Conservation (phyloP, 2,329 filamentous ascomycete genomes). For the Talaromyces marneffei region DNA sequence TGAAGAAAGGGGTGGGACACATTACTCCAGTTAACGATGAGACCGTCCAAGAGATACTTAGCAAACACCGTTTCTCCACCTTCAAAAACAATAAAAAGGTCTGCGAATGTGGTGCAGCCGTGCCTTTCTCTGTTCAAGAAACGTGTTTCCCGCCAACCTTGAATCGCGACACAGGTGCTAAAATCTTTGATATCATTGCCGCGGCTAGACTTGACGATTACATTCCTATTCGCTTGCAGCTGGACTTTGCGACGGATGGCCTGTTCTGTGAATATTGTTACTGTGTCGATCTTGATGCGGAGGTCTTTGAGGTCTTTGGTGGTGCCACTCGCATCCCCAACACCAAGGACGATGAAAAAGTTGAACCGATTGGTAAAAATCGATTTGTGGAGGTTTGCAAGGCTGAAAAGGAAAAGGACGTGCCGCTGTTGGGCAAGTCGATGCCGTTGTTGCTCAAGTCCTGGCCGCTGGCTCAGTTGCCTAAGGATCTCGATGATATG, state of each 20-base stretch:
- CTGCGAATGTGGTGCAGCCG: constrained; percentile 1
- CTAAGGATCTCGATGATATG: constrained; percentile 3
- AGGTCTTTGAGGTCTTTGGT: constrained; percentile 14
- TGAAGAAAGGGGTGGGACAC: constrained; percentile 19
- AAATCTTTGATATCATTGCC: constrained; percentile 18
- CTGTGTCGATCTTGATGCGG: constrained; percentile 22
- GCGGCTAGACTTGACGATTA: constrained; percentile 14
- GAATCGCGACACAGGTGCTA: constrained; percentile 16
- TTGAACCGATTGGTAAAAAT: background rate
- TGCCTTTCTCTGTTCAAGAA: background rate
- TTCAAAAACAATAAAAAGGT: background rate
- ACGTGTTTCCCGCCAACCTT: constrained; percentile 15
- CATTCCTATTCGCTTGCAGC: constrained; percentile 13
- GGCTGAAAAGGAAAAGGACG: background rate
- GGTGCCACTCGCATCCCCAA: background rate
- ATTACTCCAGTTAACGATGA: constrained; percentile 15
- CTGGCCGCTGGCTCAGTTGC: background rate
- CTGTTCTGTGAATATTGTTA: constrained; percentile 25
- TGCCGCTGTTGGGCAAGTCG: background rate
- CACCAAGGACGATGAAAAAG: background rate
- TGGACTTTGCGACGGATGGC: constrained; percentile 20
- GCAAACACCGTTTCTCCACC: background rate
- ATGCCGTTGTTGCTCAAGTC: constrained; percentile 7
- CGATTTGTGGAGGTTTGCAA: constrained; percentile 3
- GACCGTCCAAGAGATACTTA: background rate